Evolutionary conservation across 805 yeast species (phyloP), one percentile per base, ranked within the genome.

Genomic region (Schwanniomyces occidentalis): DNA sequence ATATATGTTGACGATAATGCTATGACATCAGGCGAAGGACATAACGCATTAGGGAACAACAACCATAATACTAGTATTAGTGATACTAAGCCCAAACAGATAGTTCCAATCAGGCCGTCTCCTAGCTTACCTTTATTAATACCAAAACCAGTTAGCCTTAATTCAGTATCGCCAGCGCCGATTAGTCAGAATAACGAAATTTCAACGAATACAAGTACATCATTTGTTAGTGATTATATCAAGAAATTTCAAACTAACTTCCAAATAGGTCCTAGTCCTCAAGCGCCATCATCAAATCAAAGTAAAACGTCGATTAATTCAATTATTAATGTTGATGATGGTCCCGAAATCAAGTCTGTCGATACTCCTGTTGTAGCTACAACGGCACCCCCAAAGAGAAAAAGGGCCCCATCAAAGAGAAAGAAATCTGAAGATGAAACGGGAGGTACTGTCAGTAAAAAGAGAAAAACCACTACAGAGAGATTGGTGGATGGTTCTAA

Each of bases 281-380:
- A 16, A 9, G 22, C 33, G 12, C n/a, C n/a, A n/a, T 15, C 22
- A 9, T 18, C 42, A 26, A 28, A 17, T n/a, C 45, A 41, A n/a
- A 61, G 57, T 46, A 63, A 55, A 32, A 56, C 73, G 1, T 63
- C 70, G 5, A 68, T 68, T 17, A 62, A 57, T 34, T 61, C 71
- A 9, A 59, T 68, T 26, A 66, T 68, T 35, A 68, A 68, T 44
- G 37, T 49, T 8, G 73, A 67, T 24, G 63, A 58, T 23, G 60
- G 46, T 28, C 46, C 52, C 3, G 52, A 45, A 6, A 18, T 15
- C 9, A 18, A 12, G 6, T 16, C 31, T 14, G 22, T 21, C 8
- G 33, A 24, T 8, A 12, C 35, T 2, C 24, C 45, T 6, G 17
- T 27, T 14, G 14, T 16, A 4, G 14, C 32, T 8, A 27, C 28